These are phyloP conservation scores for Hansenula anomala DNA, from an alignment of 1,139 yeast species.

Conservation along the genomic window DNA sequence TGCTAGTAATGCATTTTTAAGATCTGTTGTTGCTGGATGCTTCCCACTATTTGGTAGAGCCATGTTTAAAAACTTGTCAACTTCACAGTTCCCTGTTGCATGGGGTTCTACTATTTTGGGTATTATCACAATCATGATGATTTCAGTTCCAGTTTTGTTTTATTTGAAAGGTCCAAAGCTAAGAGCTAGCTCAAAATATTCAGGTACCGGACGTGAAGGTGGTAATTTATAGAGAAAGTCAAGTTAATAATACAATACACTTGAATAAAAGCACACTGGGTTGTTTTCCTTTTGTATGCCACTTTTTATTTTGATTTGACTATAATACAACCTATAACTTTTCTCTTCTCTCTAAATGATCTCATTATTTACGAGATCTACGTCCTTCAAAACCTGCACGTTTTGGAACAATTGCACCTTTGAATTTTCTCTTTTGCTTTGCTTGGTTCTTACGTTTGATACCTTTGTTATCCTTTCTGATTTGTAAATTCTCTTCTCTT, in stretches of 20 bases:
- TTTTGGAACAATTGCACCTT: constrained; percentile 37
- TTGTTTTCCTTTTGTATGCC: too few relatives aligned
- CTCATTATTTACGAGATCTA: not conserved
- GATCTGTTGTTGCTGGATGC: constrained; percentile 52
- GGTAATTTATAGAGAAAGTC: not conserved
- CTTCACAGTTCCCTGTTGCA: constrained; percentile 46
- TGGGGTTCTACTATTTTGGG: constrained; percentile 52
- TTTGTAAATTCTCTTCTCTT: constrained; percentile 83
- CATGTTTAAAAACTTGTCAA: constrained; percentile 42
- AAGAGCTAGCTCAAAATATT: constrained; percentile 42
- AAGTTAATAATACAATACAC: too few relatives aligned
- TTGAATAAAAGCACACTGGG: too few relatives aligned
- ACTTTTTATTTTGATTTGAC: not conserved
- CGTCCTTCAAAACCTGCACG: constrained; percentile 45
- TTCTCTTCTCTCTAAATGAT: too few relatives aligned
- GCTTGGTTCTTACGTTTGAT: constrained; percentile 63
- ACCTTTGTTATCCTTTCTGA: constrained; percentile 78
- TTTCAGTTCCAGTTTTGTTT: constrained; percentile 41
- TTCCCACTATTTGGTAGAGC: constrained; percentile 59
- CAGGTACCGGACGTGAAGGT: constrained; percentile 14
- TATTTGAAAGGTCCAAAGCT: constrained; percentile 45
- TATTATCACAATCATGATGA: constrained; percentile 36
- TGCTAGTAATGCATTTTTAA: constrained; percentile 49
- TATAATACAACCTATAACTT: not conserved
- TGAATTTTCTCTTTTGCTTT: constrained; percentile 61